These are phyloP conservation scores for Porogramme epimiltina DNA, from an alignment of 1,284 basidiomycete species.

Conservation along the genomic window DNA sequence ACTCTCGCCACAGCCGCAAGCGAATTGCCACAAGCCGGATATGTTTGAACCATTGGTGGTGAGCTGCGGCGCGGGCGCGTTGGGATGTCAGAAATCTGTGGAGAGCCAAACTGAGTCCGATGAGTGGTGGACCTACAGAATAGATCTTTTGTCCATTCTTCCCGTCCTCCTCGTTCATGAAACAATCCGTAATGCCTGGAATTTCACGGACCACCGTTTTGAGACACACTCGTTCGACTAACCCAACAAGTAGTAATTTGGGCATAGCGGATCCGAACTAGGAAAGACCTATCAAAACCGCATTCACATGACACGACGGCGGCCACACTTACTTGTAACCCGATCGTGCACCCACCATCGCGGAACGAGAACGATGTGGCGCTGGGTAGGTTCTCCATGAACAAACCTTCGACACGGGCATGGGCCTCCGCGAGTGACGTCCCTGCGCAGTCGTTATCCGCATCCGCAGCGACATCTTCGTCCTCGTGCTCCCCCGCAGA, in stretches of 20 bases:
- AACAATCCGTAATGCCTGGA: constrained; percentile 82
- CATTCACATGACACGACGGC: constrained; percentile 1
- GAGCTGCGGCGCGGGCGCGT: constrained; percentile 44
- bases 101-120: background rate
- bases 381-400: constrained; percentile 53
- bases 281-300: constrained; percentile 10
- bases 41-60: constrained; percentile 93
- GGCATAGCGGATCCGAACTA: constrained; percentile 77
- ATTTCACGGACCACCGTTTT: constrained; percentile 89
- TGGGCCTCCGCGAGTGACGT: constrained; percentile 25
- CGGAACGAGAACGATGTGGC: constrained; percentile 81
- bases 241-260: constrained; percentile 89
- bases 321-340: constrained; percentile 68
- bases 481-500: constrained; percentile 45
- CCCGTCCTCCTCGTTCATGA: constrained; percentile 64
- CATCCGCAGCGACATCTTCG: constrained; percentile 21
- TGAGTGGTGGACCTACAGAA: constrained; percentile 41
- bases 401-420: constrained; percentile 53
- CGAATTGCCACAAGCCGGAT: constrained; percentile 88
- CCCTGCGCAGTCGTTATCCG: constrained; percentile 30
- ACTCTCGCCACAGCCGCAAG: constrained; percentile 57
- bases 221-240: constrained; percentile 85
- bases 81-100: constrained; percentile 1
- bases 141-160: constrained; percentile 51
- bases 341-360: constrained; percentile 73